Conservation (phyloP, 2,329 filamentous ascomycete species). For the Bipolaris bicolor region DNA sequence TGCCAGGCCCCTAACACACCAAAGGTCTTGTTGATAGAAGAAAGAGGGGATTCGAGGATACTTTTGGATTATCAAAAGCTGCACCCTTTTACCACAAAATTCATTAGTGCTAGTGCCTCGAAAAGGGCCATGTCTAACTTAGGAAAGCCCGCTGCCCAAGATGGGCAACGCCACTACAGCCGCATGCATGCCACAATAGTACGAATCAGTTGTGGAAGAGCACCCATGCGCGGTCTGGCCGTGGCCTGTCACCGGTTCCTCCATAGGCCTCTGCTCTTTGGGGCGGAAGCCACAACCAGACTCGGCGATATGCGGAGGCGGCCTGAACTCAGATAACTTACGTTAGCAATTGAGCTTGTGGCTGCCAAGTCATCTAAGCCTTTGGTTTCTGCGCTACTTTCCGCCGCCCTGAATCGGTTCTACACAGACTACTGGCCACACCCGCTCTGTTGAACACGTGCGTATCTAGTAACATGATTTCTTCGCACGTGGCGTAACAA, state of each 20-base stretch:
- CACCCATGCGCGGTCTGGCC: constrained; percentile 1
- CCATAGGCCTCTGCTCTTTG: background rate
- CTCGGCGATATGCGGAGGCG: background rate
- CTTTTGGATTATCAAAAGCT: constrained; percentile 1
- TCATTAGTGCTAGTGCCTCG: constrained; percentile 2
- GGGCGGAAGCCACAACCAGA: background rate
- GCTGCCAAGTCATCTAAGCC: constrained; percentile 1
- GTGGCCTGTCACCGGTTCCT: background rate
- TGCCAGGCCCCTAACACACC: background rate
- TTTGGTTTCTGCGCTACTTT: background rate
- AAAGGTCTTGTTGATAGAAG: constrained; percentile 1
- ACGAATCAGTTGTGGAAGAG: background rate
- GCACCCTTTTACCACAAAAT: constrained; percentile 2
- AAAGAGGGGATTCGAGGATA: background rate
- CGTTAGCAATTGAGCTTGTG: background rate
- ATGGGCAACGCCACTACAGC: background rate
- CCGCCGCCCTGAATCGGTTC: background rate
- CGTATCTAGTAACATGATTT: background rate
- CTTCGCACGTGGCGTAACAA: background rate
- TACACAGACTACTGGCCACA: background rate
- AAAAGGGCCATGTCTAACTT: constrained; percentile 1
- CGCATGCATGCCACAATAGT: constrained; percentile 1
- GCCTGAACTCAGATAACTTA: background rate
- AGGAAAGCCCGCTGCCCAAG: background rate
- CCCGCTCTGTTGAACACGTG: background rate